Base-by-base conservation (phyloP, 208 protist genomes). In the Trypanosoma avium region DNA sequence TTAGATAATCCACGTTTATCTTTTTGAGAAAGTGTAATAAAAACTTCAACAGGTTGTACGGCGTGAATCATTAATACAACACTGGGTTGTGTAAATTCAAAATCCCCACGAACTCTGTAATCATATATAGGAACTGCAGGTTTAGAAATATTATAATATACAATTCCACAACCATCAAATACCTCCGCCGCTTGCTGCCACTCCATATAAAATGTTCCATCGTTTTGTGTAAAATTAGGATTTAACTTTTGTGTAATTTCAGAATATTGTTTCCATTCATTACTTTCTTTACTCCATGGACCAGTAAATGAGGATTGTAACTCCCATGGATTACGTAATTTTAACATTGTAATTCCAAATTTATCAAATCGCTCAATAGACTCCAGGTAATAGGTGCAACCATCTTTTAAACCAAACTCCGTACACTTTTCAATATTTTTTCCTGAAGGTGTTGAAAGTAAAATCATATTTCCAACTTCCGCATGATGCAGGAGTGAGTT, bases 111-210 rank as follows among this genome's bases (percentile, higher is more conserved):
- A 29, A 92, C 76, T 21, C 84, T 72, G 60, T 88, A 83, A 70
- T 88, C 80, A 36, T 66, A 61, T 22, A 83, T 70, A 8, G 77
- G 38, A 61, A 42, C 6, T 6, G 24, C n/a, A 17, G 21, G 26
- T 24, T 60, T 24, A n/a, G n/a, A n/a, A n/a, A n/a, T n/a, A n/a
- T n/a, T n/a, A n/a, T n/a, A n/a, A 48, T 77, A 61, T 69, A 45
- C 32, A 7, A 94, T 73, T 46, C 82, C 73, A 32, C 77, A 83
- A 58, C 82, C 82, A 64, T 89, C 77, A 61, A 94, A 94, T 61
- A 76, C 82, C 43, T 82, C 50, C 30, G 66, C 42, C 54, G 73
- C 81, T 47, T 88, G 81, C 26, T 36, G 56, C 83, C 77, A 87
- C 35, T 77, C 78, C 30, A 93, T 43, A 77, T 77, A 93, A 45